These are phyloP conservation scores for Pythium volutum DNA, from an alignment of 352 stramenopile genomes.

Conservation along the genomic window DNA sequence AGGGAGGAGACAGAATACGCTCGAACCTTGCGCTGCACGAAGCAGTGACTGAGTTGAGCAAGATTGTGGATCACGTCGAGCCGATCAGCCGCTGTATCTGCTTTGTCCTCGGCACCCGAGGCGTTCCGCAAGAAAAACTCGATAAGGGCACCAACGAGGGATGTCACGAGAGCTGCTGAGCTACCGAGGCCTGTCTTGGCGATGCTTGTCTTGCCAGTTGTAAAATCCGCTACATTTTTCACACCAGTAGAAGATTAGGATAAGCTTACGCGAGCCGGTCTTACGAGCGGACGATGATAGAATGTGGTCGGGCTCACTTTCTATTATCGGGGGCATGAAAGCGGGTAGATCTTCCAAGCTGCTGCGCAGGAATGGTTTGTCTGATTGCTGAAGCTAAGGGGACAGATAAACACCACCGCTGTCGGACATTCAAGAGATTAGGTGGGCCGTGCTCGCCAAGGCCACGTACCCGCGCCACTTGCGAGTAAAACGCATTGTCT, in stretches of 20 bases:
- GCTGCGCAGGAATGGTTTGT: conserved; percentile 48
- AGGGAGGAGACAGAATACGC: background rate
- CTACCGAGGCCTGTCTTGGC: conserved; percentile 96
- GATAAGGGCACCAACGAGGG: conserved; percentile 89
- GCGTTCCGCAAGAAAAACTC: conserved; percentile 63
- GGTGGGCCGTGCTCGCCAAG: background rate
- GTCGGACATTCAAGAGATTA: background rate
- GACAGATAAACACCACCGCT: background rate
- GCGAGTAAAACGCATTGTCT: conserved; percentile 98
- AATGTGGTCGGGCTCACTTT: conserved; percentile 28
- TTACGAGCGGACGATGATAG: background rate
- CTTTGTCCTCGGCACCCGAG: background rate
- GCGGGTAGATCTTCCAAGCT: conserved; percentile 71
- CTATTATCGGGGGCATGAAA: conserved; percentile 81
- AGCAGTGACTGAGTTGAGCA: conserved; percentile 93
- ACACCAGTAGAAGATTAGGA: background rate
- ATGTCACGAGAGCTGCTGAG: conserved; percentile 94
- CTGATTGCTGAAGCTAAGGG: conserved; percentile 61
- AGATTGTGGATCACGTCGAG: conserved; percentile 90
- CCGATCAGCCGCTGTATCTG: background rate
- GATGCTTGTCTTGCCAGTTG: conserved; percentile 24
- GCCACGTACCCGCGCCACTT: conserved; percentile 54
- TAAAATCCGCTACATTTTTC: background rate
- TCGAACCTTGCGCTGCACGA: conserved; percentile 93
- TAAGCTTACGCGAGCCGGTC: no score